These are phyloP conservation scores for Sugiyamaella neomexicana DNA, from an alignment of 1,139 yeast genomes.

Conservation along the genomic window DNA sequence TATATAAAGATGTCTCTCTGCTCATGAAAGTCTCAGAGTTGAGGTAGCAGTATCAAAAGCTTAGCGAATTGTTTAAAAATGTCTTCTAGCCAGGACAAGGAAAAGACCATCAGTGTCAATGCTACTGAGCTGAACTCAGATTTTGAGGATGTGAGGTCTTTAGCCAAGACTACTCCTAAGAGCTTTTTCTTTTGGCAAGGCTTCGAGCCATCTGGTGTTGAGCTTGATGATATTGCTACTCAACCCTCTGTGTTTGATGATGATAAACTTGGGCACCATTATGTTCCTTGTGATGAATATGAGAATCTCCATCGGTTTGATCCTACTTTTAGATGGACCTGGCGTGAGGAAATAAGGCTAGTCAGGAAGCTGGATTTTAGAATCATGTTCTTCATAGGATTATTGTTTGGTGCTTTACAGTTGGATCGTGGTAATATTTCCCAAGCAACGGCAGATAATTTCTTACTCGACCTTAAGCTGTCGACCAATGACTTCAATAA, in stretches of 20 bases:
- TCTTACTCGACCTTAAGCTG: conserved; percentile 48
- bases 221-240: conserved; percentile 23
- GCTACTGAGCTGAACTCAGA: conserved; percentile 5
- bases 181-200: conserved; percentile 15
- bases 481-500: conserved; percentile 51
- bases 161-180: conserved; percentile 6
- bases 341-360: conserved; percentile 47
- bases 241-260: conserved; percentile 38
- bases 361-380: conserved; percentile 49
- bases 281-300: conserved; percentile 48
- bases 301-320: conserved; percentile 50
- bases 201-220: conserved; percentile 11
- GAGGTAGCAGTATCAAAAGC: too few species aligned
- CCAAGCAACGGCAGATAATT: conserved; percentile 53
- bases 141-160: not conserved
- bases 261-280: conserved; percentile 47
- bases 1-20: not conserved
- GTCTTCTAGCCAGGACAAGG: conserved; percentile 1
- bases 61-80: not conserved
- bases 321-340: conserved; percentile 49
- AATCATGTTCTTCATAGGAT: conserved; percentile 49
- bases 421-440: conserved; percentile 53
- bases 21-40: too few species aligned
- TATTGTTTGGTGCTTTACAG: conserved; percentile 51
- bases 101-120: not conserved